phyloP scores from a whole-genome alignment of 176 grass and related monocot species.

The Chloris gayana region DNA sequence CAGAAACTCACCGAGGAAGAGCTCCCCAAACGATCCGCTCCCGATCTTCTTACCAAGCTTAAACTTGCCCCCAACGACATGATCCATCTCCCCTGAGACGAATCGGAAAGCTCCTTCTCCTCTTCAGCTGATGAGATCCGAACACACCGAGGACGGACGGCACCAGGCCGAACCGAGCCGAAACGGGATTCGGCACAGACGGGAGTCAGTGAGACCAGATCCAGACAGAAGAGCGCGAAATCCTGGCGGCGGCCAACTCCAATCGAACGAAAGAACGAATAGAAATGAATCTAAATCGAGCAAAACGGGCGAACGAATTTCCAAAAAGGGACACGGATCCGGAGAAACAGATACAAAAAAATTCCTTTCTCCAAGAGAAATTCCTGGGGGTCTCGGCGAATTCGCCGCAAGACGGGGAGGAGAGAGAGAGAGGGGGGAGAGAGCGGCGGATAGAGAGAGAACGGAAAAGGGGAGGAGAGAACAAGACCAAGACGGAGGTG shows the following conservation, averaged over 20 bases:
- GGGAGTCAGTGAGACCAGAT: conserved; percentile 33
- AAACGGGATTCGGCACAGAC: conserved; percentile 5
- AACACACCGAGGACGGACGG: not conserved
- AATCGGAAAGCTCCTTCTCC: not conserved
- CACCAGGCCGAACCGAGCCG: conserved; percentile 7
- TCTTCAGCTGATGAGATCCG: conserved; percentile 41
- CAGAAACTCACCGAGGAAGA: conserved; percentile 56
- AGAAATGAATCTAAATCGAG: conserved; percentile 38
- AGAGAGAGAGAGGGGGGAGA: too few relatives aligned
- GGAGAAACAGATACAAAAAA: conserved; percentile 31
- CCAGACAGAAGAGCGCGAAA: conserved; percentile 33
- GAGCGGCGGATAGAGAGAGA: not conserved
- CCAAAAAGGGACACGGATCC: not conserved
- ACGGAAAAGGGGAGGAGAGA: not conserved
- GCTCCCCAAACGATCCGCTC: conserved; percentile 77
- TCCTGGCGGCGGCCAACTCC: conserved; percentile 17
- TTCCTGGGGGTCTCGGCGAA: conserved; percentile 1
- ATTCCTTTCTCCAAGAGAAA: conserved; percentile 10
- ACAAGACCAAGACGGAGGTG: conserved; percentile 8
- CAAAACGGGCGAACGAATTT: not conserved
- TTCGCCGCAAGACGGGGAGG: conserved; percentile 1
- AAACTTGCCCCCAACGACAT: conserved; percentile 69
- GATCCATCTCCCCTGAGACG: conserved; percentile 48
- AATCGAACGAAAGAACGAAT: conserved; percentile 27
- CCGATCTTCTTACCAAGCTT: conserved; percentile 88